Base-by-base conservation (phyloP, 2,329 filamentous ascomycete genomes). In the Scolecobasidium constrictum region DNA sequence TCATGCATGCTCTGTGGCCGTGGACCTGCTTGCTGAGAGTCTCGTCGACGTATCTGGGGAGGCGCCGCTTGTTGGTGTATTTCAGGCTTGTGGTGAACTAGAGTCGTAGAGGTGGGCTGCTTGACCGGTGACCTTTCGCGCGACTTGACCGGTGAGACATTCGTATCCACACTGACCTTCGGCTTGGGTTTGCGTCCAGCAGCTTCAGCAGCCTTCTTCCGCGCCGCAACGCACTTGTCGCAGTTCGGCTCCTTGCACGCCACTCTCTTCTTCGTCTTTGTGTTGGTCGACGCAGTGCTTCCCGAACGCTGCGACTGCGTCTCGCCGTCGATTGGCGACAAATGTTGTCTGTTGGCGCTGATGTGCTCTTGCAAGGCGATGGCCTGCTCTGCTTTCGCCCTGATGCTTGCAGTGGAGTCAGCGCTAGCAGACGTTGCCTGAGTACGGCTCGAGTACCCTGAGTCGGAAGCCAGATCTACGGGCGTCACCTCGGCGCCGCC, bases 381-480 rank as follows among this genome's bases (percentile, higher is more conserved):
- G 12, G 34, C 17, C 12, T n/a, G 2, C 31, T 19, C 17, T 4
- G 40, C 22, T 35, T 38, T 44, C 21, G 20, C 4, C 12, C 18
- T 44, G 42, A 35, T 33, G 34, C 60, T 63, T 62, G 64, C 64
- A 50, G 58, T 64, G 55, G 69, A 69, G 66, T 71, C 61, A 67
- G 68, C 67, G 62, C 69, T 68, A 54, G 57, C 61, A 59, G 67
- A 62, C 48, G 70, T 69, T 49, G 69, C 67, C 50, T 65, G 66
- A 52, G 72, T 74, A 53, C 69, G 67, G 63, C 73, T 77, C 49
- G 72, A 77, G 64, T 78, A 78, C 52, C 75, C 75, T 50, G 74
- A 77, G 60, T 80, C 75, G 60, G 70, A 75, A 51, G 68, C 67
- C 54, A 64, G 62, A 57, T 75, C 69, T 47, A 63, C 60, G 6